Evolutionary conservation across 2,329 filamentous ascomycete genomes (phyloP).

Genomic region (Diplocarpon mali): DNA sequence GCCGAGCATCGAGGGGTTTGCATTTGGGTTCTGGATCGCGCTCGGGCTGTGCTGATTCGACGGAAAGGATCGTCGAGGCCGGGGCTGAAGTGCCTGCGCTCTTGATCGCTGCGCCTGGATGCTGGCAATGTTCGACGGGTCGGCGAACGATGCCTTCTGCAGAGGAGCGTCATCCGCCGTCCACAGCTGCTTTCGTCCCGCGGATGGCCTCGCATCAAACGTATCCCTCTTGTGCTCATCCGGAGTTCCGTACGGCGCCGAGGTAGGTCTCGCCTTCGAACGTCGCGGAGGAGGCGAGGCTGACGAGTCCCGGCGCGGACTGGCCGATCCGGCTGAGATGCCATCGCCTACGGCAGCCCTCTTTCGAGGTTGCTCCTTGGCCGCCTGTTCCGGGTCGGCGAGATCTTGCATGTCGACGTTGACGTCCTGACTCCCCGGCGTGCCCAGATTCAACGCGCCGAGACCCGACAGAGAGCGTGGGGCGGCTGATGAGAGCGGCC

Average conservation of each 20-base stretch:
- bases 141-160: slow-evolving; percentile 13
- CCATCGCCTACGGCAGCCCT: slow-evolving; percentile 21
- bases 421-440: slow-evolving; percentile 7
- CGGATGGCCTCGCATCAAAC: slow-evolving; percentile 12
- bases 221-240: slow-evolving; percentile 8
- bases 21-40: slow-evolving; percentile 26
- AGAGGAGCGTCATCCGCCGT: slow-evolving; percentile 16
- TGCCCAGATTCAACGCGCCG: slow-evolving; percentile 15
- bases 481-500: neutral
- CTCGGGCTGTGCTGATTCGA: slow-evolving; percentile 1
- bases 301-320: slow-evolving; percentile 17
- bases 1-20: slow-evolving; percentile 42
- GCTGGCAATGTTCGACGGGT: slow-evolving; percentile 23
- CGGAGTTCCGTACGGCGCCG: slow-evolving; percentile 8
- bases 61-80: slow-evolving; percentile 9
- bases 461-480: slow-evolving; percentile 13
- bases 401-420: slow-evolving; percentile 16
- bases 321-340: slow-evolving; percentile 21
- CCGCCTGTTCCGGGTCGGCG: slow-evolving; percentile 10
- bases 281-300: slow-evolving; percentile 17
- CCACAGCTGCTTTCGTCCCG: slow-evolving; percentile 21
- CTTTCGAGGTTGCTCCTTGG: slow-evolving; percentile 18
- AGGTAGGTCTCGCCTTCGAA: slow-evolving; percentile 17
- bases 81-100: slow-evolving; percentile 12
- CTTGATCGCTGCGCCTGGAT: slow-evolving; percentile 16